Base-by-base conservation (phyloP, 2,329 filamentous ascomycete species). In the Didymella glomerata region DNA sequence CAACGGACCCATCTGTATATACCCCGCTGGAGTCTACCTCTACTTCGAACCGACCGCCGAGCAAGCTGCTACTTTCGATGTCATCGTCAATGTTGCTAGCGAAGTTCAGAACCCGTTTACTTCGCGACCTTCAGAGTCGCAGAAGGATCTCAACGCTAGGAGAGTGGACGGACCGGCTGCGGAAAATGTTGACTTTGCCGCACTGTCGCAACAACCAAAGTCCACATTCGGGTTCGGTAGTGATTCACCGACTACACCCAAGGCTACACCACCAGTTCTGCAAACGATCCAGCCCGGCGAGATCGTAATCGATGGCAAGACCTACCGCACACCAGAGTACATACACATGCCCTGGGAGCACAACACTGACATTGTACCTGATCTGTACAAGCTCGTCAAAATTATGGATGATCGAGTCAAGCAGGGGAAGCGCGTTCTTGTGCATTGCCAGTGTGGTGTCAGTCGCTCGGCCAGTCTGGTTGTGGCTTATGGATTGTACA, bases 341-440 rank as follows among this genome's bases (percentile, higher is more conserved):
- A 91, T 95, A 16, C 91, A 96, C 73, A 89, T 95, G 69, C 89
- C 87, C 1, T 95, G 91, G 91, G 91, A 95, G 61, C 91, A 95
- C 78, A 93, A 94, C 77, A 94, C 91, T 0, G 90, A 95, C 60
- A 94, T 96, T 66, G 87, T 91, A 1, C 86, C 87, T 5, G 91
- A 95, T 73, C 79, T 95, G 20, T 87, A 91, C 82, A 82, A 81
- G 46, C 82, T 96, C 14, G 93, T 92, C 69, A 89, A 92, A 73
- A 84, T 85, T 4, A 93, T 96, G 60, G 90, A 94, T 62, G 85
- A 87, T 38, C 85, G 88, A 60, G 88, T 89, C 0, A 86, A 85
- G 64, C 84, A 90, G 62, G 89, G 90, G 46, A 94, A 94, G 79
- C 90, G 87, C 67, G 89, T 96, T 14, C 82, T 96, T 27, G 83